Base-by-base conservation (phyloP, 768 basidiomycete species). In the Hypholoma sublateritium region DNA sequence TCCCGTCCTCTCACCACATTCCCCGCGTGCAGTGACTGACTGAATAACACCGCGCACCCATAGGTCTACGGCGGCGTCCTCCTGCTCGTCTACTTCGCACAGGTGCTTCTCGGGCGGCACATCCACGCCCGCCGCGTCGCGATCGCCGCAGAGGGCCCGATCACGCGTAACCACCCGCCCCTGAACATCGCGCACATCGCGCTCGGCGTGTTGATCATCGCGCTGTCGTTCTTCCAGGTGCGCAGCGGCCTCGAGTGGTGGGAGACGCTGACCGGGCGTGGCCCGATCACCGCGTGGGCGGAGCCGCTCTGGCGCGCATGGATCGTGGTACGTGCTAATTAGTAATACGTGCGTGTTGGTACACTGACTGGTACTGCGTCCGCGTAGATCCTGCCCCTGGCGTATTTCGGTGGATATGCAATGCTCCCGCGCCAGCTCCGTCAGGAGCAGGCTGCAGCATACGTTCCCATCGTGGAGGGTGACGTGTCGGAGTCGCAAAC, bases 161-260 rank as follows among this genome's bases (percentile, higher is more conserved):
- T 68, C 46, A 65, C 66, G 17, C 57, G 60, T 9, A 68, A 69
- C 16, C 84, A 82, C 50, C 85, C 82, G 19, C 77, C 78, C 14
- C 72, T 72, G 1, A 87, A 88, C 64, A 75, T 85, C 59, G 44
- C 81, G 7, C 88, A 89, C 60, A 80, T 83, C 42, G 61, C 71
- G 8, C 62, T 85, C 0, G 88, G 87, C 0, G 58, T 87, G 25
- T 62, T 67, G 1, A 72, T 81, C 52, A 73, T 88, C 52, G 70
- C 64, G 3, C 61, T 83, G 3, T 77, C 85, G 11, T 81, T 83
- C 65, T 76, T 75, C 61, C 80, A 84, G 73, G 83, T 81, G 60
- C 72, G 73, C 35, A 79, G 77, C 51, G 81, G 81, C 19, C 60
- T 82, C 60, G 64, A 73, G 56, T 77, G 79, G 67, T 79, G 77